These are phyloP conservation scores for Rhizopogon roseolus DNA, from an alignment of 768 basidiomycete species.

Conservation along the genomic window DNA sequence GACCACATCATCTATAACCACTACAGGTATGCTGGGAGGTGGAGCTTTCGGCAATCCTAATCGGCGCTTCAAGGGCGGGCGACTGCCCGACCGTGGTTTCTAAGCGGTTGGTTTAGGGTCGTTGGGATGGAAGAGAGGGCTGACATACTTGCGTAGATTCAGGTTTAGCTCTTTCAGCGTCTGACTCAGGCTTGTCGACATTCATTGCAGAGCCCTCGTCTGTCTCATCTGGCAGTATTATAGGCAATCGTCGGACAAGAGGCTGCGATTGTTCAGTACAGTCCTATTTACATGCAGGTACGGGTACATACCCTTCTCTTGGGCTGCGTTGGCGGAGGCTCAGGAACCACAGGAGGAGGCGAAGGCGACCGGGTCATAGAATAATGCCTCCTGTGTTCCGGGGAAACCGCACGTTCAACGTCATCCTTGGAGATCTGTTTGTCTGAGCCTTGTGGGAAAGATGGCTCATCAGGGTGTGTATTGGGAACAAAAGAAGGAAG, in stretches of 20 bases:
- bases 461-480: slow-evolving; percentile 47
- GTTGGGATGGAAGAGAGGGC: too few relatives aligned
- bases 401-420: slow-evolving; percentile 5
- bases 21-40: slow-evolving; percentile 12
- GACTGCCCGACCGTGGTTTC: slow-evolving; percentile 37
- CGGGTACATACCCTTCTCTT: slow-evolving; percentile 28
- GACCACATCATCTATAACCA: slow-evolving; percentile 12
- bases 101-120: slow-evolving; percentile 10
- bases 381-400: slow-evolving; percentile 10
- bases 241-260: background rate
- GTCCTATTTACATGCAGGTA: background rate
- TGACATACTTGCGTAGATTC: slow-evolving; percentile 17
- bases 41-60: slow-evolving; percentile 20
- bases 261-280: background rate
- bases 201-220: background rate
- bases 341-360: slow-evolving; percentile 13
- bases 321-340: slow-evolving; percentile 16
- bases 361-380: slow-evolving; percentile 12
- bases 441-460: slow-evolving; percentile 21
- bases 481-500: slow-evolving; percentile 50
- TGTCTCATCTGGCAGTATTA: background rate
- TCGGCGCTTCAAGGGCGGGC: slow-evolving; percentile 51
- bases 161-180: slow-evolving; percentile 3
- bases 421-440: background rate
- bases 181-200: background rate